These are phyloP conservation scores for Chaetomium sp. DNA, from an alignment of 2,329 filamentous ascomycete species.

Conservation along the genomic window DNA sequence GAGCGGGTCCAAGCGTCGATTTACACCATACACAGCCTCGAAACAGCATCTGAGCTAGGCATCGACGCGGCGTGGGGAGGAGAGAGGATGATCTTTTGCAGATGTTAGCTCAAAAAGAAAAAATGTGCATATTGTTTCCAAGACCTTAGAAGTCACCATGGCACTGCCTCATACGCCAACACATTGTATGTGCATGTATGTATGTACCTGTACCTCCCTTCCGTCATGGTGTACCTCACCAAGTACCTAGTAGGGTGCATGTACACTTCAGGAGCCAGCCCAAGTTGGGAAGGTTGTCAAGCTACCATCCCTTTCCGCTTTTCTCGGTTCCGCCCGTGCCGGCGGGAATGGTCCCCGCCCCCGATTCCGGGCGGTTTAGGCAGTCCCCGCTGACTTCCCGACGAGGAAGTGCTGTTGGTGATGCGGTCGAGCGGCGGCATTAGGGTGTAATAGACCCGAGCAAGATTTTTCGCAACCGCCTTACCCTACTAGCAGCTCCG, in stretches of 20 bases:
- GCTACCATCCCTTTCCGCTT: not conserved
- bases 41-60: not conserved
- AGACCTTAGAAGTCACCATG: not conserved
- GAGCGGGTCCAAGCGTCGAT: slow-evolving; percentile 12
- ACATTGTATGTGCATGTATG: not conserved
- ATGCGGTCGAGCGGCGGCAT: slow-evolving; percentile 9
- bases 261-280: not conserved
- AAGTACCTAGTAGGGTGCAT: not conserved
- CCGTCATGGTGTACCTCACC: not conserved
- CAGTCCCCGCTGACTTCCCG: not conserved
- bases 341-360: not conserved
- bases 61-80: not conserved
- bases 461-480: slow-evolving; percentile 13
- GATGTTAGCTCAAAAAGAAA: not conserved
- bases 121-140: not conserved
- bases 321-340: not conserved
- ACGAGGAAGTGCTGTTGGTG: slow-evolving; percentile 19
- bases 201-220: not conserved
- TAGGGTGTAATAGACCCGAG: slow-evolving; percentile 8
- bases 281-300: not conserved
- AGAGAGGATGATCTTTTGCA: not conserved
- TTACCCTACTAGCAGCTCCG: slow-evolving; percentile 7
- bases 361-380: not conserved
- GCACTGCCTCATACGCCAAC: not conserved
- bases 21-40: not conserved